These are phyloP conservation scores for Macrolepiota dolichaula DNA, from an alignment of 768 basidiomycete genomes.

Conservation along the genomic window DNA sequence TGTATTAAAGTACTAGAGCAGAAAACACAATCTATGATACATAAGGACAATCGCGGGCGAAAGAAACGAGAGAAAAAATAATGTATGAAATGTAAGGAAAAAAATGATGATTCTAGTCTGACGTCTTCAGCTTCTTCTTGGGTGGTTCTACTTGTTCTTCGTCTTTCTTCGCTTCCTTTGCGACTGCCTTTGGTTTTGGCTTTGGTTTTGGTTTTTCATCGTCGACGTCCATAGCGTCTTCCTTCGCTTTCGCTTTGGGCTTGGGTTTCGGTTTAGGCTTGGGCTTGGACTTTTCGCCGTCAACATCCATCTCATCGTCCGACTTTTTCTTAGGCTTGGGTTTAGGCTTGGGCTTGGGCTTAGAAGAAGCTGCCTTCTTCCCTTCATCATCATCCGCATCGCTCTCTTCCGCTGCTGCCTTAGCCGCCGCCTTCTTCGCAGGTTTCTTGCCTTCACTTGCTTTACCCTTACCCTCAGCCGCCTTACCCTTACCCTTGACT, in stretches of 20 bases:
- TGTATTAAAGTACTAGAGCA: not conserved
- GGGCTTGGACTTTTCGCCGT: constrained; percentile 37
- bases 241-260: constrained; percentile 38
- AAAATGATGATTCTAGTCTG: constrained; percentile 26
- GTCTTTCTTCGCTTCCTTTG: constrained; percentile 28
- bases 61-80: constrained; percentile 13
- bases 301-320: constrained; percentile 43
- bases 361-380: constrained; percentile 44
- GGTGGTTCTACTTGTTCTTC: constrained; percentile 49
- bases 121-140: constrained; percentile 74
- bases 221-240: constrained; percentile 48
- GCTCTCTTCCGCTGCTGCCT: constrained; percentile 21
- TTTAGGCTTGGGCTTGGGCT: constrained; percentile 39
- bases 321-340: constrained; percentile 47
- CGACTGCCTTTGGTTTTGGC: constrained; percentile 26
- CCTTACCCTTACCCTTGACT: constrained; percentile 43
- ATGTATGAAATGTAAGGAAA: constrained; percentile 6
- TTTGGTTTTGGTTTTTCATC: constrained; percentile 40
- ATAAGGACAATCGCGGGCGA: constrained; percentile 12
- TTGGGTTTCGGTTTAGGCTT: constrained; percentile 28
- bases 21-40: not conserved
- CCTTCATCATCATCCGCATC: constrained; percentile 39
- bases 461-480: constrained; percentile 40
- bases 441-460: constrained; percentile 31
- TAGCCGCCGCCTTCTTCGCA: constrained; percentile 23